These are phyloP conservation scores for Pleurotus djamor DNA, from an alignment of 768 basidiomycete genomes.

Conservation along the genomic window DNA sequence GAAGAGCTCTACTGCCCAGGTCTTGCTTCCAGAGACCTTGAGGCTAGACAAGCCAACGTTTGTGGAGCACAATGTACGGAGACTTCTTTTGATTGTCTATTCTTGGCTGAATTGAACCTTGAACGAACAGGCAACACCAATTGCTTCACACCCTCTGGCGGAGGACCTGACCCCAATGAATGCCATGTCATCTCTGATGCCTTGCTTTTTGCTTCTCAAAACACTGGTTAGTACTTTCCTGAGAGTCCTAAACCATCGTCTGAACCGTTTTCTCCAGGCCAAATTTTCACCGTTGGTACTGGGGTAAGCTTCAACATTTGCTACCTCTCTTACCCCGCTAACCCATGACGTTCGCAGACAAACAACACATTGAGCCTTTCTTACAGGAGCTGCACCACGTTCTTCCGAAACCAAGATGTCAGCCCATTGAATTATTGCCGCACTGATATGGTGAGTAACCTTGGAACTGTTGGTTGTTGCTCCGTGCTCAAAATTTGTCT, in stretches of 20 bases:
- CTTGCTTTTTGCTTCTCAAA: conserved; percentile 42
- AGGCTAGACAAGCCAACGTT: conserved; percentile 31
- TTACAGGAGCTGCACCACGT: conserved; percentile 39
- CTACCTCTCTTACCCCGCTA: background rate
- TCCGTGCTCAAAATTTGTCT: conserved; percentile 16
- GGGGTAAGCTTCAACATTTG: conserved; percentile 17
- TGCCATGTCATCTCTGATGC: conserved; percentile 49
- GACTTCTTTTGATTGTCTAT: background rate
- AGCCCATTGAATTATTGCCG: conserved; percentile 40
- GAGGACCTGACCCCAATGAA: conserved; percentile 46
- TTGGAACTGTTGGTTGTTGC: background rate
- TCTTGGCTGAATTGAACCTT: background rate
- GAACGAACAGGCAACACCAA: conserved; percentile 30
- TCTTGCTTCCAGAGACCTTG: conserved; percentile 11
- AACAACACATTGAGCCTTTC: conserved; percentile 37
- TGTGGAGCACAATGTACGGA: conserved; percentile 39
- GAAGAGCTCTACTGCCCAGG: conserved; percentile 30
- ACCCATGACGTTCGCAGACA: conserved; percentile 12
- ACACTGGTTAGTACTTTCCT: conserved; percentile 27
- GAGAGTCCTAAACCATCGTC: background rate
- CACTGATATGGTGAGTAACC: conserved; percentile 37
- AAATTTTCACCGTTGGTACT: conserved; percentile 27
- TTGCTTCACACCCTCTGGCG: conserved; percentile 43
- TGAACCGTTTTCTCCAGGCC: conserved; percentile 15
- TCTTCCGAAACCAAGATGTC: conserved; percentile 47